A percentile compares a stretch with the other conserved stretches of the same genome.
These are phyloP conservation scores for Brassica juncea DNA, from an alignment of 345 rosid species.

Conservation along the genomic window DNA sequence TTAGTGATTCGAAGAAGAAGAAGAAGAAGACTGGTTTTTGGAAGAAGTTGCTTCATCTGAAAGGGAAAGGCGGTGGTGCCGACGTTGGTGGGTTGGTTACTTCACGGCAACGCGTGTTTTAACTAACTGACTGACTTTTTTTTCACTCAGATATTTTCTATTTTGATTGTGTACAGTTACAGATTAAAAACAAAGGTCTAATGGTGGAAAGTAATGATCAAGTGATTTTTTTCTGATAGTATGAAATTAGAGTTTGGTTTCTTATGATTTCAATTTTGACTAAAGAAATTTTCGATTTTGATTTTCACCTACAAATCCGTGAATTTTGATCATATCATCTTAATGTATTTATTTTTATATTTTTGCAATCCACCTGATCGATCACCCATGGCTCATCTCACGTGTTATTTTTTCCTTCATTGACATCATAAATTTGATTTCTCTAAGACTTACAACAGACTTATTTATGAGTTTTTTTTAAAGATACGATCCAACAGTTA, in stretches of 20 bases:
- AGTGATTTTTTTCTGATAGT: constrained; percentile 7
- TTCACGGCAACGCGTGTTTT: constrained; percentile 37
- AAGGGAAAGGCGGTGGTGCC: constrained; percentile 44
- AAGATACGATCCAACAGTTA: too few relatives aligned
- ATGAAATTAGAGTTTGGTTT: neutral
- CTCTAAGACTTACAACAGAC: neutral
- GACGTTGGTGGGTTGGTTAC: constrained; percentile 33
- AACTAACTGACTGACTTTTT: neutral
- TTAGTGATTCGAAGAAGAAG: constrained; percentile 39
- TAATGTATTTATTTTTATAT: neutral
- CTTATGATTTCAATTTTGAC: neutral
- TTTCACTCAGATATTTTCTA: neutral
- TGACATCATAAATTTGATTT: neutral
- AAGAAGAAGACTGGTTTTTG: constrained; percentile 59
- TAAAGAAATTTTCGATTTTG: neutral
- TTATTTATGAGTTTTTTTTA: too few relatives aligned
- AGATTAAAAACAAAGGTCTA: constrained; percentile 6
- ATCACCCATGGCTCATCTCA: neutral
- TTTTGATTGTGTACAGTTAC: constrained; percentile 36
- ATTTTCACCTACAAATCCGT: constrained; percentile 17
- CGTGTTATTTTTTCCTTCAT: neutral
- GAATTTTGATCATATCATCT: constrained; percentile 6
- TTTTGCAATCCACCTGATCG: neutral
- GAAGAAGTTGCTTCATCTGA: constrained; percentile 60
- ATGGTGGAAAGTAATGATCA: neutral